Evolutionary conservation across 2,329 filamentous ascomycete genomes (phyloP).

Genomic region (Alternaria triticimaculans): DNA sequence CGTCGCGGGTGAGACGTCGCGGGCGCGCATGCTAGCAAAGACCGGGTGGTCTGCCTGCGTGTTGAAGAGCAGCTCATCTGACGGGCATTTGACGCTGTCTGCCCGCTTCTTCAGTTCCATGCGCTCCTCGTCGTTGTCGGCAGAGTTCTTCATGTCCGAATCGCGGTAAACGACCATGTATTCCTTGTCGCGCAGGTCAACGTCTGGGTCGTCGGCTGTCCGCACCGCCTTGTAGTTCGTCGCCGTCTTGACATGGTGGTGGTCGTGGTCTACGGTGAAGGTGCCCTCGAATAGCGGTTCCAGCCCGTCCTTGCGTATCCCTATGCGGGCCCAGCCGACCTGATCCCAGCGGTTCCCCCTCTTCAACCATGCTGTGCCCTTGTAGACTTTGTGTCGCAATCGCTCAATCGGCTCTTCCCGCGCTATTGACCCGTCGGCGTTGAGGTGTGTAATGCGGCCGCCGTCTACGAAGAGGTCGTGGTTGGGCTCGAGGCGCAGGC

Average conservation of each 20-base stretch:
- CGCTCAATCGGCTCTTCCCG: conserved; percentile 74
- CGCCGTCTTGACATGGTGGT: conserved; percentile 84
- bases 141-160: conserved; percentile 70
- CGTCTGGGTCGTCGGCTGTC: conserved; percentile 71
- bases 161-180: conserved; percentile 93
- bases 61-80: conserved; percentile 84
- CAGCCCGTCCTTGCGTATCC: conserved; percentile 76
- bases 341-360: conserved; percentile 84
- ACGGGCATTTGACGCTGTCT: conserved; percentile 64
- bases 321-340: conserved; percentile 86
- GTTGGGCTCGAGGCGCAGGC: conserved; percentile 85
- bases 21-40: conserved; percentile 59
- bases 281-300: conserved; percentile 87
- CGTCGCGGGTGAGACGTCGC: conserved; percentile 55
- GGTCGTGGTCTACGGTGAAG: conserved; percentile 79
- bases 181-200: conserved; percentile 66
- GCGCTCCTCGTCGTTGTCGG: conserved; percentile 48
- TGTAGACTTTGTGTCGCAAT: conserved; percentile 80
- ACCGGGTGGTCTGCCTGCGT: conserved; percentile 73
- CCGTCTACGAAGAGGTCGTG: conserved; percentile 83
- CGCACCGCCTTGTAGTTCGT: conserved; percentile 75
- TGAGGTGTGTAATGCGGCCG: conserved; percentile 75
- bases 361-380: conserved; percentile 74
- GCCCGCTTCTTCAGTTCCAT: conserved; percentile 68
- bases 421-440: conserved; percentile 71